Evolutionary conservation across 140 eudicot genomes (phyloP).

Genomic region (Senecio squalidus): DNA sequence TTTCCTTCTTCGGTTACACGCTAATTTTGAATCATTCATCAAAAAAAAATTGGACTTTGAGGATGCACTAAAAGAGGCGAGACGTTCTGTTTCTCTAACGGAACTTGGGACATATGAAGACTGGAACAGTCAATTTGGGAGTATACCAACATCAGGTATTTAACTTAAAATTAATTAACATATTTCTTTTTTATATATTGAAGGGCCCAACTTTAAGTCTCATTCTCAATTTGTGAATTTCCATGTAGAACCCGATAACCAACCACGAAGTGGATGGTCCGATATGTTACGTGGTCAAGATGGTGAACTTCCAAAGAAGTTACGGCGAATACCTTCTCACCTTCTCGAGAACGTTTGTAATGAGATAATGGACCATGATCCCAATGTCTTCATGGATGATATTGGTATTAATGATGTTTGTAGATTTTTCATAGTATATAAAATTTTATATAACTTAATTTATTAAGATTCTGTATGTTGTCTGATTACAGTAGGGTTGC

Average conservation of each 20-base stretch:
- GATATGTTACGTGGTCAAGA: conserved; percentile 89
- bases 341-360: conserved; percentile 85
- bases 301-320: conserved; percentile 93
- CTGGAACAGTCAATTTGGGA: conserved; percentile 91
- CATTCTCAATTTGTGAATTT: no score
- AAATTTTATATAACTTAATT: background rate
- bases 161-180: no score
- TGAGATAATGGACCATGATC: conserved; percentile 92
- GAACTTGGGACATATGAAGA: conserved; percentile 75
- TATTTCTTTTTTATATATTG: no score
- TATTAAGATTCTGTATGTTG: conserved; percentile 4
- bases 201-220: no score
- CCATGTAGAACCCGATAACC: no score
- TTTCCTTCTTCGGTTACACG: no score
- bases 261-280: no score
- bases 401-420: conserved; percentile 50
- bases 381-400: conserved; percentile 94
- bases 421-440: background rate
- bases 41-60: no score
- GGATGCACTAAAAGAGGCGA: conserved; percentile 72
- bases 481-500: conserved; percentile 69
- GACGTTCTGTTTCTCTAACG: conserved; percentile 80
- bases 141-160: conserved; percentile 64
- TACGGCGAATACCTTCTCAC: conserved; percentile 79
- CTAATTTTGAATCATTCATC: no score